Conservation (phyloP, 768 basidiomycete genomes). For the Saitozyma podzolica region DNA sequence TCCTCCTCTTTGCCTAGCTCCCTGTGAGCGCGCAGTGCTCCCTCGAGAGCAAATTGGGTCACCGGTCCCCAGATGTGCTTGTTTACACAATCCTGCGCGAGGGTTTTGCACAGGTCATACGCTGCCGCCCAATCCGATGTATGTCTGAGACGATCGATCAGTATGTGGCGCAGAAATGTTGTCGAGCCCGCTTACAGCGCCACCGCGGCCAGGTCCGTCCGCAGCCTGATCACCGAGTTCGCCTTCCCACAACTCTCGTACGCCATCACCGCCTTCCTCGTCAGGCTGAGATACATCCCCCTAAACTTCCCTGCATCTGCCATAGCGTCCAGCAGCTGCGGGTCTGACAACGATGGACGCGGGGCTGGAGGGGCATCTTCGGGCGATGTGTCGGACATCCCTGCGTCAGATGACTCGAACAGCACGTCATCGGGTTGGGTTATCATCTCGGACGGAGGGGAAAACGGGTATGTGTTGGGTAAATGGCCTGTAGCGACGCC, state of each 20-base stretch:
- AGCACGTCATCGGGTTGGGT: conserved; percentile 41
- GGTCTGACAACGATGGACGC: conserved; percentile 59
- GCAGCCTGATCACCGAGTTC: conserved; percentile 81
- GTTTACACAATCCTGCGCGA: conserved; percentile 35
- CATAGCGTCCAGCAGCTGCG: conserved; percentile 65
- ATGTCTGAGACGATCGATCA: conserved; percentile 11
- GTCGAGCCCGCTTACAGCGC: conserved; percentile 66
- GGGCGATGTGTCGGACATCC: conserved; percentile 19
- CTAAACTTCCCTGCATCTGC: conserved; percentile 66
- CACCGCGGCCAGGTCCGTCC: conserved; percentile 81
- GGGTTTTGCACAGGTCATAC: conserved; percentile 28
- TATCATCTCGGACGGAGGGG: conserved; percentile 50
- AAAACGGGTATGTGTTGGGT: conserved; percentile 72
- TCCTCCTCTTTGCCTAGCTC: conserved; percentile 63
- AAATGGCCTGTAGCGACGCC: conserved; percentile 74
- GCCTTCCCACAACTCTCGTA: conserved; percentile 80
- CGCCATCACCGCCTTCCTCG: conserved; percentile 79
- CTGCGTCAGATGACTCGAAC: conserved; percentile 34
- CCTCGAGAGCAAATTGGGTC: conserved; percentile 74
- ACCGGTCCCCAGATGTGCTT: conserved; percentile 33
- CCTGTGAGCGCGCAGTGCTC: conserved; percentile 68
- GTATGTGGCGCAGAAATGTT: conserved; percentile 1
- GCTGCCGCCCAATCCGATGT: conserved; percentile 30
- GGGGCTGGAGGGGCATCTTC: conserved; percentile 15
- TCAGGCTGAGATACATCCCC: conserved; percentile 69